These are phyloP conservation scores for Ophiostoma perfectum DNA, from an alignment of 2,329 filamentous ascomycete genomes.

Conservation along the genomic window DNA sequence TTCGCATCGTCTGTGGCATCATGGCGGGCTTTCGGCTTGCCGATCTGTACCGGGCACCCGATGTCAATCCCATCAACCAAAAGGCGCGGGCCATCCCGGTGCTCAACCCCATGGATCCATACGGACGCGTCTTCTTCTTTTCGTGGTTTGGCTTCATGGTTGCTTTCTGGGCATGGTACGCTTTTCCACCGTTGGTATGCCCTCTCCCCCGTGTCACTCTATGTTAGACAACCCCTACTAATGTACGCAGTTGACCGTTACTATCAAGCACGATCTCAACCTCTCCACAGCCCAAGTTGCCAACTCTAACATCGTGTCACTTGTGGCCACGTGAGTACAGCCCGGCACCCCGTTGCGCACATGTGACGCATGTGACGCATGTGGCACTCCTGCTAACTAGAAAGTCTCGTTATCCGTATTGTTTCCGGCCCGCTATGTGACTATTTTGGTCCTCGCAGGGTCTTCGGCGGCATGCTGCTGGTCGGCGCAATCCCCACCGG, in stretches of 20 bases:
- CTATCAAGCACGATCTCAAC: constrained; percentile 72
- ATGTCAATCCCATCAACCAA: constrained; percentile 75
- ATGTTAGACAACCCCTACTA: background rate
- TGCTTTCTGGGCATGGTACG: constrained; percentile 88
- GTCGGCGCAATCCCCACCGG: constrained; percentile 74
- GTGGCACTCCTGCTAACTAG: background rate
- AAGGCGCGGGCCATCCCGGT: constrained; percentile 77
- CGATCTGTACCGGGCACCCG: constrained; percentile 52
- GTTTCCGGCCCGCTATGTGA: constrained; percentile 82
- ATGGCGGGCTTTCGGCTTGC: constrained; percentile 36
- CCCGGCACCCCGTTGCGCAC: background rate
- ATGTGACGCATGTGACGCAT: background rate
- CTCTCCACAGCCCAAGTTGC: constrained; percentile 66
- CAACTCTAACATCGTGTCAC: constrained; percentile 86
- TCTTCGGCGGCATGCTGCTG: constrained; percentile 73
- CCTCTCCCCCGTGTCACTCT: too few species aligned
- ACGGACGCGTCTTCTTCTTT: constrained; percentile 87
- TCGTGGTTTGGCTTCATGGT: constrained; percentile 82
- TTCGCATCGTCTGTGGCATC: constrained; percentile 2
- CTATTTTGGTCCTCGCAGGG: constrained; percentile 70
- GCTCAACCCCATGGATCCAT: constrained; percentile 70
- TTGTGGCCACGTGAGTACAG: constrained; percentile 57
- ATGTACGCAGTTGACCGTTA: constrained; percentile 55
- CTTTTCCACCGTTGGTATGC: constrained; percentile 73
- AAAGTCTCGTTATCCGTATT: constrained; percentile 66